Evolutionary conservation across 805 yeast genomes (phyloP).

Genomic region (Lipomyces chichibuensis): DNA sequence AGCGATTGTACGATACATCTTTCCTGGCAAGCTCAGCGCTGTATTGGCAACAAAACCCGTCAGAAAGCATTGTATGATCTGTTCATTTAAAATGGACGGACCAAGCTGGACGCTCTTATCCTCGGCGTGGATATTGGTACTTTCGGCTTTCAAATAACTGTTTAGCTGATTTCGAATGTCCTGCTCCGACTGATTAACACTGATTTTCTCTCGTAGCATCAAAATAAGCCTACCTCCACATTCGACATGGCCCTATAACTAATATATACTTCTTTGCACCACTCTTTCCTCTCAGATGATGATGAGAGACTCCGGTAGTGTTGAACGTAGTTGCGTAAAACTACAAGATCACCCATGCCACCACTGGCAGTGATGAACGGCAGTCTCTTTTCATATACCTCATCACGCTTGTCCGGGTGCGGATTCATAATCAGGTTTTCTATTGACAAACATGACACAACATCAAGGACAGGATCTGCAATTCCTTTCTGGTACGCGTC

Average conservation of each 20-base stretch:
- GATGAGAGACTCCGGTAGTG: constrained; percentile 53
- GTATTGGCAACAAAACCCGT: constrained; percentile 84
- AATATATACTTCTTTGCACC: constrained; percentile 82
- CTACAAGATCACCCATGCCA: constrained; percentile 77
- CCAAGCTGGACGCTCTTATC: neutral
- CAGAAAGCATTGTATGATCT: constrained; percentile 75
- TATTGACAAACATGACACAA: constrained; percentile 89
- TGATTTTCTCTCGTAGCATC: neutral
- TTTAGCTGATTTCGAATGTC: constrained; percentile 75
- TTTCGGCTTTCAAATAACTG: constrained; percentile 40
- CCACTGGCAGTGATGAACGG: constrained; percentile 71
- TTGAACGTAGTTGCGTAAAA: constrained; percentile 77
- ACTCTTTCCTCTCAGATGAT: constrained; percentile 62
- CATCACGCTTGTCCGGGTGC: constrained; percentile 77
- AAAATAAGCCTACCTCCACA: constrained; percentile 43
- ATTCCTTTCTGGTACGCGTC: constrained; percentile 60
- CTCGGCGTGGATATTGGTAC: neutral
- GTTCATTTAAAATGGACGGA: constrained; percentile 42
- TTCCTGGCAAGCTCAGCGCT: constrained; percentile 92
- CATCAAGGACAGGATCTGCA: constrained; percentile 70
- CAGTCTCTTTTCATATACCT: constrained; percentile 73
- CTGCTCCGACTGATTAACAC: constrained; percentile 27
- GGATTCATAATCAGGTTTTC: constrained; percentile 85
- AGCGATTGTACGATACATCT: constrained; percentile 83
- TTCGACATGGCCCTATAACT: constrained; percentile 79